Evolutionary conservation across 805 yeast species (phyloP).

Genomic region (Candida parachauliodes): DNA sequence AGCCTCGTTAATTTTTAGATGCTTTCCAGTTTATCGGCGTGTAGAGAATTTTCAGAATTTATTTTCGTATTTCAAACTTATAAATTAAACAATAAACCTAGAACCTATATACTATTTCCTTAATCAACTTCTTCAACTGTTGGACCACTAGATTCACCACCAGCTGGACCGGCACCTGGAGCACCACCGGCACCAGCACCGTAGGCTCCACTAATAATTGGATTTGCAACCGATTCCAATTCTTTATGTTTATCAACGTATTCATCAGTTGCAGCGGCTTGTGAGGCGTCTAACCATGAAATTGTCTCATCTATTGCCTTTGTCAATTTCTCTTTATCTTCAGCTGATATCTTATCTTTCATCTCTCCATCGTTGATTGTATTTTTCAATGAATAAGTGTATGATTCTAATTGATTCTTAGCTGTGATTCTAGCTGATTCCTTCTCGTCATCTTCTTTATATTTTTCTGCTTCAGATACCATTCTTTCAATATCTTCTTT

Average conservation of each 20-base stretch:
- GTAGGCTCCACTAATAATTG: constrained; percentile 35
- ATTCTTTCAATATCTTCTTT: constrained; percentile 95
- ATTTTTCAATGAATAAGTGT: constrained; percentile 77
- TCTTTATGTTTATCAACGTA: constrained; percentile 39
- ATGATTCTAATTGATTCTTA: constrained; percentile 83
- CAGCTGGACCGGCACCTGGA: constrained; percentile 23
- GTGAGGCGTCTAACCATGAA: constrained; percentile 35
- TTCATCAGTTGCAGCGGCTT: constrained; percentile 40
- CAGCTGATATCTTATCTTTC: constrained; percentile 40
- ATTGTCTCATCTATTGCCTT: constrained; percentile 41
- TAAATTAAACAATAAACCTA: not conserved
- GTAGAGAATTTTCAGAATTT: no score
- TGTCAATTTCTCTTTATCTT: constrained; percentile 51
- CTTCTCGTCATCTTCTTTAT: constrained; percentile 84
- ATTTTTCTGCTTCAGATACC: constrained; percentile 97
- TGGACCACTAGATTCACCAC: constrained; percentile 35
- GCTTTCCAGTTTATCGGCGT: no score
- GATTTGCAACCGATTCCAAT: constrained; percentile 38
- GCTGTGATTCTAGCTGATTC: constrained; percentile 83
- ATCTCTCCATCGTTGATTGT: constrained; percentile 50
- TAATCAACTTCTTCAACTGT: constrained; percentile 17
- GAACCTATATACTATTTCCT: not conserved
- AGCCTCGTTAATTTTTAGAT: no score
- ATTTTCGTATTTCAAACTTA: no score
- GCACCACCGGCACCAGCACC: constrained; percentile 25